Evolutionary conservation across 129 eudicot genomes (phyloP).

Genomic region (Silybum marianum): DNA sequence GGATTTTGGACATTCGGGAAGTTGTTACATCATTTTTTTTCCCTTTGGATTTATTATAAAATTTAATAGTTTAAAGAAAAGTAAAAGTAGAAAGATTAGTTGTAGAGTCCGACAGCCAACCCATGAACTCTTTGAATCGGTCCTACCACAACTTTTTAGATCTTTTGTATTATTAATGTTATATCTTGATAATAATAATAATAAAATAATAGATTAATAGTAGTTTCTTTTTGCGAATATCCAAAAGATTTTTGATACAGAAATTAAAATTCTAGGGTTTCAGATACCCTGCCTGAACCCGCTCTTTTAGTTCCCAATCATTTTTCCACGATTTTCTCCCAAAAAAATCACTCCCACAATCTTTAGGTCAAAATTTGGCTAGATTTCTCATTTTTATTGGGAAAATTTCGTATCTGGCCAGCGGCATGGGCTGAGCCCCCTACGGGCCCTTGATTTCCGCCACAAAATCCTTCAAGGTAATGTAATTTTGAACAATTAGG

Average conservation of each 20-base stretch:
- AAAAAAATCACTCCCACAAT: background rate
- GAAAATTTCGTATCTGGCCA: conserved; percentile 15
- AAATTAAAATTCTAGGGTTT: conserved; percentile 24
- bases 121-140: conserved; percentile 26
- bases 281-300: background rate
- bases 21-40: too few relatives aligned
- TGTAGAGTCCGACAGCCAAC: conserved; percentile 28
- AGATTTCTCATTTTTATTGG: background rate
- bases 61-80: too few relatives aligned
- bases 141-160: conserved; percentile 19
- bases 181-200: background rate
- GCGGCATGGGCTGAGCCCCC: conserved; percentile 14
- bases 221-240: conserved; percentile 8
- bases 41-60: too few relatives aligned
- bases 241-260: conserved; percentile 4
- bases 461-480: conserved; percentile 23
- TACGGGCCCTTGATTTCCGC: conserved; percentile 18
- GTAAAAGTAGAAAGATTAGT: background rate
- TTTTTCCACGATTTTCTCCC: conserved; percentile 15
- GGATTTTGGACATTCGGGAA: too few relatives aligned
- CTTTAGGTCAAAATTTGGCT: background rate
- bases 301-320: conserved; percentile 4
- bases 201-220: background rate
- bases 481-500: conserved; percentile 10
- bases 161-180: background rate